Evolutionary conservation across 805 yeast genomes (phyloP), one percentile per base, ranked within the genome.

Genomic region (Candida railenensis): DNA sequence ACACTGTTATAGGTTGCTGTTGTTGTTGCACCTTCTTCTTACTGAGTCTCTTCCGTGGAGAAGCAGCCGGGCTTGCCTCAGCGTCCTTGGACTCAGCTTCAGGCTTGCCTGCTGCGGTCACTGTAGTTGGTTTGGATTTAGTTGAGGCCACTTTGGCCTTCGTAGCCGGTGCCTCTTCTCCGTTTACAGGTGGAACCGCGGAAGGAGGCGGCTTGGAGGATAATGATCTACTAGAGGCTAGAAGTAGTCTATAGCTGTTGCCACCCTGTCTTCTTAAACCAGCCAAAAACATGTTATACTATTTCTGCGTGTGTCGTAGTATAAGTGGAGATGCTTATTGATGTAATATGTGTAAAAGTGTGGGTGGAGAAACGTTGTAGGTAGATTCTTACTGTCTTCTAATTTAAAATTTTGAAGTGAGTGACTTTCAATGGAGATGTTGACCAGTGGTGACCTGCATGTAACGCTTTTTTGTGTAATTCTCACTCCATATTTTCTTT

Each of bases 1-100:
- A 5, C 37, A 14, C 7, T 20, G 39, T 25, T 25, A n/a, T 44
- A 34, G 18, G 44, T 22, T 34, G 41, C 39, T 37, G 37, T 46
- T 40, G 25, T 33, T 32, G 21, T 48, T 37, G 32, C 44, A 32
- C 37, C 28, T 37, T 37, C 46, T 30, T 19, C 41, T 47, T 37
- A 44, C 37, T 36, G 48, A 19, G n/a, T 42, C 22, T 39, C 45
- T 20, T 36, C 18, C 39, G 12, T 14, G 22, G 39, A 36, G 18
- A n/a, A n/a, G n/a, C n/a, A n/a, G 30, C 30, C 11, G 30, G 30
- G 30, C 30, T 39, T 4, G 33, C 11, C 19, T 41, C 22, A 8
- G 37, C 14, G 12, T 47, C 50, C 9, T 40, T 40, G 5, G 37
- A 7, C 15, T 34, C 19, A 36, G 4, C 8, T 16, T 36, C 39